These are phyloP conservation scores for Aciculosporium take DNA, from an alignment of 2,329 filamentous ascomycete species.

Conservation along the genomic window DNA sequence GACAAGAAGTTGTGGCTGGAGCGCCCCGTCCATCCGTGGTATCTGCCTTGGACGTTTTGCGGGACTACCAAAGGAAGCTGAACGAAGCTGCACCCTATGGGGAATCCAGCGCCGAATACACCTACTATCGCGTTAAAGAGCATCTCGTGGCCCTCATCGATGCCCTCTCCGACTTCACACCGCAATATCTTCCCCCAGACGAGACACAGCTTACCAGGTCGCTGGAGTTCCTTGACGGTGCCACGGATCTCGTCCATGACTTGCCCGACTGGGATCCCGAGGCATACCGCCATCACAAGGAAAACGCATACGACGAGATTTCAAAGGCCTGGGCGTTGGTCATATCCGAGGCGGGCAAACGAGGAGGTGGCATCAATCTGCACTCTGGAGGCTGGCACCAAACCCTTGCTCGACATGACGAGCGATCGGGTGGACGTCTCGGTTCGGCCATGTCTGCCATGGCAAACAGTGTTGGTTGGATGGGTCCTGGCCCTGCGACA, in stretches of 20 bases:
- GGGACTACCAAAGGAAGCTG: conserved; percentile 66
- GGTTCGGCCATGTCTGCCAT: conserved; percentile 68
- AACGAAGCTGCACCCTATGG: conserved; percentile 75
- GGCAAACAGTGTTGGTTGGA: conserved; percentile 63
- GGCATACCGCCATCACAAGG: conserved; percentile 81
- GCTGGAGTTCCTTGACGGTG: conserved; percentile 75
- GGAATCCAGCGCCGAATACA: conserved; percentile 76
- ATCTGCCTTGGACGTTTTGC: conserved; percentile 66
- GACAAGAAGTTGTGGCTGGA: conserved; percentile 66
- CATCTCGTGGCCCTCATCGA: conserved; percentile 69
- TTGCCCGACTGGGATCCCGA: conserved; percentile 85
- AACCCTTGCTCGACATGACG: conserved; percentile 73
- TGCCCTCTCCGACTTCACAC: conserved; percentile 84
- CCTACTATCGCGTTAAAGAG: conserved; percentile 83
- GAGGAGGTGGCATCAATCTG: conserved; percentile 76
- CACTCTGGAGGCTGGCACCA: conserved; percentile 90
- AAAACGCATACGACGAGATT: conserved; percentile 92
- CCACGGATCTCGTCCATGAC: conserved; percentile 77
- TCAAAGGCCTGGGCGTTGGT: conserved; percentile 86
- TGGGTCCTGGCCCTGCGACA: conserved; percentile 32
- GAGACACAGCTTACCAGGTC: conserved; percentile 75
- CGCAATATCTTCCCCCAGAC: conserved; percentile 84
- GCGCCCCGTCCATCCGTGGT: conserved; percentile 78
- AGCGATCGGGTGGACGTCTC: conserved; percentile 70
- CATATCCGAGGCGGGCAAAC: conserved; percentile 79